Percentiles rank a stretch among this genome's conserved stretches.
These are phyloP conservation scores for grape (Vitis vinifera) DNA, from an alignment of 164 flowering plant genomes.

Conservation along the genomic window ASM3070453v1 NC_081823.1:3750001-3750500, in stretches of 20 bases:
- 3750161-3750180: not conserved
- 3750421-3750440: not conserved
- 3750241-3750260: constrained; percentile 25
- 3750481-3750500: too few species aligned
- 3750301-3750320: constrained; percentile 34
- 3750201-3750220: not conserved
- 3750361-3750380: not conserved
- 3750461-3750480: too few species aligned
- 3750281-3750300: constrained; percentile 38
- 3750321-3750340: constrained; percentile 55
- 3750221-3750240: not conserved
- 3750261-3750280: constrained; percentile 11
- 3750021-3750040: too few species aligned
- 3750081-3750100: constrained; percentile 26
- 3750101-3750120: not conserved
- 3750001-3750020: too few species aligned
- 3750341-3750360: not conserved
- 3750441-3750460: not conserved
- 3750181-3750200: not conserved
- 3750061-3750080: constrained; percentile 3
- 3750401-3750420: too few species aligned
- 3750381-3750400: not conserved
- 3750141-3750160: constrained; percentile 40
- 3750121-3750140: constrained; percentile 31
- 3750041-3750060: not conserved